Conservation (phyloP, 2,329 filamentous ascomycete genomes). For the Drechslera avenae region DNA sequence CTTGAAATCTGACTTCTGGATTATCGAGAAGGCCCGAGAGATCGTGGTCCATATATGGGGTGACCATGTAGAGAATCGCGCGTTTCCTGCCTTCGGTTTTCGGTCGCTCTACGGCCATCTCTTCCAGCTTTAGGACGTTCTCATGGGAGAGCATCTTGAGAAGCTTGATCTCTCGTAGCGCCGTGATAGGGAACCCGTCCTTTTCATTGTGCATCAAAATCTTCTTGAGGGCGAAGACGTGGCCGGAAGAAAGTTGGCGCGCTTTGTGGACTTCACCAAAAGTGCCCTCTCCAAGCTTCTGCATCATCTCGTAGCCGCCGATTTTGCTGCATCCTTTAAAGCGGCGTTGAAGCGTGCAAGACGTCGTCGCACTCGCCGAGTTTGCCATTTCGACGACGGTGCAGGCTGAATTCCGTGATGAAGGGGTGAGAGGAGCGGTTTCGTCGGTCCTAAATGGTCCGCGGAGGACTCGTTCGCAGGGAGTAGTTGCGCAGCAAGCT, state of each 20-base stretch:
- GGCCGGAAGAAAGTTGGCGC: conserved; percentile 73
- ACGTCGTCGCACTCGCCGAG: conserved; percentile 46
- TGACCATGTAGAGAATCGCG: conserved; percentile 97
- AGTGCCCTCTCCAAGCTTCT: conserved; percentile 91
- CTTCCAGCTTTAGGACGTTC: conserved; percentile 85
- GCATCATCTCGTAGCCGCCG: conserved; percentile 75
- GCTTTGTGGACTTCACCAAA: conserved; percentile 97
- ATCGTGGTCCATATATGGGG: conserved; percentile 98
- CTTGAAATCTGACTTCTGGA: conserved; percentile 82
- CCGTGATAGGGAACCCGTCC: conserved; percentile 99
- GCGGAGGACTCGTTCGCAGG: conserved; percentile 13
- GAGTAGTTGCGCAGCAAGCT: conserved; percentile 13
- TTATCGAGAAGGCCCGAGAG: conserved; percentile 97
- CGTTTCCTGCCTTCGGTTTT: conserved; percentile 63
- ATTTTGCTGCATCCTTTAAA: conserved; percentile 88
- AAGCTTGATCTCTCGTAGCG: conserved; percentile 95
- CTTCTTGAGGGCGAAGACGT: conserved; percentile 90
- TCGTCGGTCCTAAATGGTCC: conserved; percentile 23
- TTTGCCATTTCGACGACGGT: conserved; percentile 24
- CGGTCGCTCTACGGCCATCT: conserved; percentile 90
- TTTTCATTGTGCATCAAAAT: conserved; percentile 99
- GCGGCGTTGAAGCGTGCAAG: conserved; percentile 58
- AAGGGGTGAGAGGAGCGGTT: background rate
- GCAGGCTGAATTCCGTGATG: background rate
- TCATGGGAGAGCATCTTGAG: conserved; percentile 91